Conservation (phyloP, 768 basidiomycete genomes). For the Boletus rex-veris region DNA sequence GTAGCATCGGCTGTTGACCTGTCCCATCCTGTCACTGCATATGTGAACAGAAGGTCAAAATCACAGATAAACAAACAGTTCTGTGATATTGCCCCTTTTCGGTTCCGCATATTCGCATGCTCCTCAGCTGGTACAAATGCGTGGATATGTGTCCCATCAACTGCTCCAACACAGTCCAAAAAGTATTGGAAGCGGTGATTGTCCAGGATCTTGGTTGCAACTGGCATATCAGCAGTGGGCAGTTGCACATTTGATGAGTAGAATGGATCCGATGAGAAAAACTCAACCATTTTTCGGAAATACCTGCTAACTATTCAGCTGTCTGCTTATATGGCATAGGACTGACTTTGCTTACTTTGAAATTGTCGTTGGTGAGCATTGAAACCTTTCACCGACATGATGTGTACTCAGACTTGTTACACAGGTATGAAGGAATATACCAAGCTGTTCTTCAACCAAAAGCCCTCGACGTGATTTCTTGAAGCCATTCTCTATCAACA, state of each 20-base stretch:
- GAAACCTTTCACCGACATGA: conserved; percentile 7
- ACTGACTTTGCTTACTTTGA: not conserved
- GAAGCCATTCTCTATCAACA: not conserved
- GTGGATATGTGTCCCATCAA: not conserved
- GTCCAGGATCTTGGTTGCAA: not conserved
- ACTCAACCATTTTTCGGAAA: conserved; percentile 5
- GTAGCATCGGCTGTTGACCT: conserved; percentile 8
- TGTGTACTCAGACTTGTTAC: conserved; percentile 1
- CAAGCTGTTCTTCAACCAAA: conserved; percentile 5
- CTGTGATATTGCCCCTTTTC: conserved; percentile 16
- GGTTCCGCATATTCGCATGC: conserved; percentile 8
- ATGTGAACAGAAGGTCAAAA: conserved; percentile 12
- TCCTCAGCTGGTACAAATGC: not conserved
- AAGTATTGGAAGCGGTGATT: conserved; percentile 4
- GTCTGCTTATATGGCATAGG: not conserved
- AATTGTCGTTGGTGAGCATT: not conserved
- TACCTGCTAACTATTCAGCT: conserved; percentile 2
- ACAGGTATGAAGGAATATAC: conserved; percentile 12
- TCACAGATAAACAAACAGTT: conserved; percentile 20
- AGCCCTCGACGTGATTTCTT: not conserved
- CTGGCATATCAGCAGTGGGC: not conserved
- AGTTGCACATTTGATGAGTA: not conserved
- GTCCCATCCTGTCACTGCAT: conserved; percentile 16
- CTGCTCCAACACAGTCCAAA: conserved; percentile 1
- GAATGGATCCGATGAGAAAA: conserved; percentile 2